Base-by-base conservation (phyloP, 139 green algal genomes). In the Chlamydomonas sphaeroides region DNA sequence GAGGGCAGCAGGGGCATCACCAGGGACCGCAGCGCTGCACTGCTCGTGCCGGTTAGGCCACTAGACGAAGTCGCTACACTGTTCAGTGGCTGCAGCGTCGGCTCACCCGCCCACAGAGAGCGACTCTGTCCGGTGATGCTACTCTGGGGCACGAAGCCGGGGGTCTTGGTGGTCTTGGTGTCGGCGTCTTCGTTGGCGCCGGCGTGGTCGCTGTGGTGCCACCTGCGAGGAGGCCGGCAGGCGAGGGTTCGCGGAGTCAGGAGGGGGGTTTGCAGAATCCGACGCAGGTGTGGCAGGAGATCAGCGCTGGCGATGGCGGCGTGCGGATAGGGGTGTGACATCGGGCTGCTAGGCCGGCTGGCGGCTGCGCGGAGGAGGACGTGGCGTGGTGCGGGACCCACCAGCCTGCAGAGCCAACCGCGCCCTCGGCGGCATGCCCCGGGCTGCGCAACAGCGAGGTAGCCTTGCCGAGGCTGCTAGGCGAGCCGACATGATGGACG, bases 191-290 rank as follows among this genome's bases (percentile, higher is more conserved):
- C 63, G 42, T 83, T 83, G 57, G 70, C 65, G 38, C 48, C 61
- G 33, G 56, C 69, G n/a, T 83, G 30, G 48, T 74, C 62, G 32
- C 65, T 73, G 33, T 83, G 62, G 32, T 73, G 42, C 76, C 76
- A 83, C 76, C 76, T 83, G 61, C 30, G n/a, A 26, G n/a, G 11
- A 18, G 38, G 30, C 7, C 30, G 36, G 68, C 68, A 65, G 28
- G 57, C 15, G 57, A 5, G 66, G 38, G 38, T 36, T 38, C 30
- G 61, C 23, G n/a, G 23, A 68, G 7, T 20, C 23, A 28, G 11
- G 17, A 5, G 61, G 17, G n/a, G 61, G n/a, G 61, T 20, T 18
- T 7, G 32, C 61, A 33, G 65, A 2, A 26, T 48, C 20, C 20
- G 35, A n/a, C n/a, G n/a, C n/a, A n/a, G n/a, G n/a, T n/a, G n/a